phyloP scores from a whole-genome alignment of 257 asterid genomes.

The Primulina tabacum region DNA sequence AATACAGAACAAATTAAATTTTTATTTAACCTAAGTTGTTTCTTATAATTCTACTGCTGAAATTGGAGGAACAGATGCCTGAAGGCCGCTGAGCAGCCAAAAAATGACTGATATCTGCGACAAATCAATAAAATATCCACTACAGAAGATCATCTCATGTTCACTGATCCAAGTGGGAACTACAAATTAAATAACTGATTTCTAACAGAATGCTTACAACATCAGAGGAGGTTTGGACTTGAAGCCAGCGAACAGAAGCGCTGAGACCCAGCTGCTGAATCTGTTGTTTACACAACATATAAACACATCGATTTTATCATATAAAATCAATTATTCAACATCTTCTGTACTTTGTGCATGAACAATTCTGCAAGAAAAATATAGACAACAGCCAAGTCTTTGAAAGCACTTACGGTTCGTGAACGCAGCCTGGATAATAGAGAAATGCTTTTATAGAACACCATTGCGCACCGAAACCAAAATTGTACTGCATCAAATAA shows the following conservation, averaged over 20 bases:
- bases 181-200: neutral
- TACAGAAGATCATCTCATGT: neutral
- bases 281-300: slow-evolving; percentile 28
- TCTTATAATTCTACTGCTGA: neutral
- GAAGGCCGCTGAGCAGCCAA: neutral
- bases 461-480: slow-evolving; percentile 28
- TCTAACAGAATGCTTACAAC: slow-evolving; percentile 33
- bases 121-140: neutral
- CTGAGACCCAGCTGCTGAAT: slow-evolving; percentile 55
- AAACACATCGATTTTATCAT: neutral
- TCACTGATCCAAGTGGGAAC: neutral
- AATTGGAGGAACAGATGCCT: neutral
- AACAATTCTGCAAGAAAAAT: neutral
- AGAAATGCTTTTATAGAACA: slow-evolving; percentile 35
- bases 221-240: slow-evolving; percentile 77
- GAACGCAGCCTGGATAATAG: slow-evolving; percentile 46
- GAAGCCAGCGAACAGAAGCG: slow-evolving; percentile 84
- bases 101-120: neutral
- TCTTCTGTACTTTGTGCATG: neutral
- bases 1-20: no score
- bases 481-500: slow-evolving; percentile 19
- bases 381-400: slow-evolving; percentile 4
- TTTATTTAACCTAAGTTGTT: neutral
- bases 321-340: neutral
- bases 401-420: slow-evolving; percentile 30